These are phyloP conservation scores for Fusarium goolgardi DNA, from an alignment of 2,329 filamentous ascomycete genomes.

Conservation along the genomic window DNA sequence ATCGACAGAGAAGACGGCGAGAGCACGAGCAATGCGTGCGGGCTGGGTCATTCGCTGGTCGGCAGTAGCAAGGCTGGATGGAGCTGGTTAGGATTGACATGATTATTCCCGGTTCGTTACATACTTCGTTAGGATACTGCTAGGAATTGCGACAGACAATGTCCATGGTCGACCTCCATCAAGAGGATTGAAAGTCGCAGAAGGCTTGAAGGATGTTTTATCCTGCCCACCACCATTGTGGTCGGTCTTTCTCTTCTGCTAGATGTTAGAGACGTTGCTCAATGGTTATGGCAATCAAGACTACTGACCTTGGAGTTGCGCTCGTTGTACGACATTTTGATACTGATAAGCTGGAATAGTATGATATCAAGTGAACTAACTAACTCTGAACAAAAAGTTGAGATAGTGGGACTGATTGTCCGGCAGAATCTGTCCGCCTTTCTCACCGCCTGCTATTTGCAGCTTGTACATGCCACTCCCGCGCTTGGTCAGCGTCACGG, in stretches of 20 bases:
- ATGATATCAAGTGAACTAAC: slow-evolving; percentile 16
- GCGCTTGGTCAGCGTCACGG: slow-evolving; percentile 39
- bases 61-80: slow-evolving; percentile 74
- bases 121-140: slow-evolving; percentile 81
- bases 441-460: slow-evolving; percentile 41
- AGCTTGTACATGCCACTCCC: slow-evolving; percentile 5
- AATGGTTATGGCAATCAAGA: neutral
- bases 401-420: slow-evolving; percentile 36
- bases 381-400: slow-evolving; percentile 39
- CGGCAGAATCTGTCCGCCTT: slow-evolving; percentile 46
- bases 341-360: slow-evolving; percentile 6
- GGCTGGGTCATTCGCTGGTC: slow-evolving; percentile 80
- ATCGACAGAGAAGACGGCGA: slow-evolving; percentile 86
- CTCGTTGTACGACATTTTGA: slow-evolving; percentile 51
- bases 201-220: slow-evolving; percentile 70
- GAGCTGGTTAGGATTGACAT: neutral
- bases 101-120: slow-evolving; percentile 31
- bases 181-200: slow-evolving; percentile 73
- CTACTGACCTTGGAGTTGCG: slow-evolving; percentile 49
- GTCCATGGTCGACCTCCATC: slow-evolving; percentile 76
- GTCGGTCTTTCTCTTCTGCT: slow-evolving; percentile 64
- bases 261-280: neutral
- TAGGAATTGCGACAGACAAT: slow-evolving; percentile 80
- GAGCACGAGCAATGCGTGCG: slow-evolving; percentile 81
- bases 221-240: slow-evolving; percentile 51